Evolutionary conservation across 805 yeast genomes (phyloP), one percentile per base, ranked within the genome.

Genomic region (Candida glaebosa): DNA sequence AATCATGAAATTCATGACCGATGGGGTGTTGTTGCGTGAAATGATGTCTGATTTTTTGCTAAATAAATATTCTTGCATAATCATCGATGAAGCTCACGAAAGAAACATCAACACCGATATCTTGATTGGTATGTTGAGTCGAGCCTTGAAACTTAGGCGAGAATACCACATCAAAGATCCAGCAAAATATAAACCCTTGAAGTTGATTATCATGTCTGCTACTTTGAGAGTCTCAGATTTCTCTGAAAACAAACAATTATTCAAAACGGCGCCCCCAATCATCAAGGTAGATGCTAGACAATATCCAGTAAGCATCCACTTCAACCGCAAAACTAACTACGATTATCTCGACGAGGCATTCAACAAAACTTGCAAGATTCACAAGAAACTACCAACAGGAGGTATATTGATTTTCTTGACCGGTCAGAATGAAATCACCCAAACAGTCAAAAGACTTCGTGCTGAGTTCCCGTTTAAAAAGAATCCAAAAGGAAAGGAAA

Each of bases 81-180:
- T 95, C 19, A 87, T 93, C 44, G 99, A 93, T 68, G 99, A 93
- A 64, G 99, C 99, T 0, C 99, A 93, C 61, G 99, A 93, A 62
- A 78, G 99, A 60, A 91, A 89, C 57, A 81, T 91, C 46, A 93
- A 93, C 58, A 93, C 99, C 0, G 99, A 93, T 64, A 91, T 93
- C 37, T 70, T 93, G 42, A 89, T 93, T 47, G 99, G 99, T 37
- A 85, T 93, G 84, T 69, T 93, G 39, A 87, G 96, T 57, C 80
- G 99, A 51, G 84, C 90, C 14, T 78, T 88, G 45, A 79, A 74
- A 48, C 71, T 91, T 31, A 79, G 99, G 54, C 53, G 74, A 41
- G 72, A 76, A 46, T 73, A 77, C 38, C 70, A 72, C 53, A 54
- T 49, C 2, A 58, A 72, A 39, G 67, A 80, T 48, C 81, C 85